Evolutionary conservation across 768 basidiomycete genomes (phyloP).

Genomic region (Rickenella mellea): DNA sequence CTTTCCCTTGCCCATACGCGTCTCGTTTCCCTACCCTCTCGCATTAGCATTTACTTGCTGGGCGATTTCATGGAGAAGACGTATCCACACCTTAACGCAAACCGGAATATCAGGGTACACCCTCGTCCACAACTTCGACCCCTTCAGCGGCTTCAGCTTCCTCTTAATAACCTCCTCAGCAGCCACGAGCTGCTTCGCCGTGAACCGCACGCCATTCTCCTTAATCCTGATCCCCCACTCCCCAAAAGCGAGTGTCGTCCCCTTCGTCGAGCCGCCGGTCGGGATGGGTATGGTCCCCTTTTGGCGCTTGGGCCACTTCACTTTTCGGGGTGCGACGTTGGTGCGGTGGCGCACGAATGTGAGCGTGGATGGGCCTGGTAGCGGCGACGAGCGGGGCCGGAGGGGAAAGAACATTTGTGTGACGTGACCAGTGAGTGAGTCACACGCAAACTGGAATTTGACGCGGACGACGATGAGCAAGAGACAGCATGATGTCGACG

Average conservation of each 20-base stretch:
- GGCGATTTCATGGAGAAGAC: background rate
- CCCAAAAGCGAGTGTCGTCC: constrained; percentile 86
- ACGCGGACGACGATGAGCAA: constrained; percentile 5
- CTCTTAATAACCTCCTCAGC: constrained; percentile 84
- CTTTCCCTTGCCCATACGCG: constrained; percentile 99
- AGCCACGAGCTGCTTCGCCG: constrained; percentile 82
- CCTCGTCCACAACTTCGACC: constrained; percentile 75
- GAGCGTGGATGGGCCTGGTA: constrained; percentile 6
- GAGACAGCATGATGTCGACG: constrained; percentile 26
- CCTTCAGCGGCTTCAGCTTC: constrained; percentile 85
- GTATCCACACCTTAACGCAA: constrained; percentile 82
- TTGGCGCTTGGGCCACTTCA: constrained; percentile 81
- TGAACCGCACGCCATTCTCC: constrained; percentile 69
- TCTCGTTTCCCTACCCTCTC: constrained; percentile 79
- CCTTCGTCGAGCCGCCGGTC: constrained; percentile 84
- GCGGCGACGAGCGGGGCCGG: background rate
- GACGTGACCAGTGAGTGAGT: no score
- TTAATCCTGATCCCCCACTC: constrained; percentile 90
- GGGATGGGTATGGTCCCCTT: constrained; percentile 85
- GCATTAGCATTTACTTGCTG: background rate
- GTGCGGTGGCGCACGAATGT: constrained; percentile 24
- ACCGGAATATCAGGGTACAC: constrained; percentile 97
- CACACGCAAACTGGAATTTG: constrained; percentile 7
- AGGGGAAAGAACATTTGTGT: constrained; percentile 1
- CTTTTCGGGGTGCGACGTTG: constrained; percentile 74